Base-by-base conservation (phyloP, 352 stramenopile species). In the Globisporangium takayamanum region DNA sequence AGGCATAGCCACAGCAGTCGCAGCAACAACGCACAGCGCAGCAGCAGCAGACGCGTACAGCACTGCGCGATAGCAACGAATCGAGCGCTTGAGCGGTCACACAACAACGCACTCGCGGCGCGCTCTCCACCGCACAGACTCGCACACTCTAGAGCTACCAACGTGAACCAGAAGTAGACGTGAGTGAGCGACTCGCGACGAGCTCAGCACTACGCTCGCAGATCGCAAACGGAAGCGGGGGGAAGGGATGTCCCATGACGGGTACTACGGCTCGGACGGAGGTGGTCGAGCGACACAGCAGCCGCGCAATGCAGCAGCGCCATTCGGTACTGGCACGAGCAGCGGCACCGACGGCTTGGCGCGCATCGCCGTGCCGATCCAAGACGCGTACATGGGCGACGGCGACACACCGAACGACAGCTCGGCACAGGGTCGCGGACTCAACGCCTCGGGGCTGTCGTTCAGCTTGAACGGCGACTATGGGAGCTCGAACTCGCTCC, bases 161-260 rank as follows among this genome's bases (percentile, higher is more conserved):
- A 12, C 33, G 33, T 39, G 33, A 10, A 39, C 33, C 10, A 39
- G 7, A 20, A 20, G 15, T 8, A 46, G 18, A 46, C 41, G 41
- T 18, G 41, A 46, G 41, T 14, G 41, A 46, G 41, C 41, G 18
- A 46, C 41, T 46, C 41, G 41, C 41, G 41, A 18, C 5, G 41
- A 20, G 15, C 15, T n/a, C 41, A n/a, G 41, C 59, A 64, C 59
- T 64, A 64, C 59, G 59, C 59, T 64, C 62, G 72, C 72, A 47
- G 67, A 81, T 70, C 74, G 74, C 62, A 80, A 81, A 64, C 75
- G 74, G 63, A 81, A 84, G 63, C 72, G 74, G 65, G 68, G 68
- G 67, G 70, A 76, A 75, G 72, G 63, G 54, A 85, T 85, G 75
- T 83, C 75, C 69, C 67, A 72, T 76, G 75, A 85, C 52, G 75